phyloP scores from a whole-genome alignment of 345 rosid genomes.

The Ailanthus altissimus region DNA sequence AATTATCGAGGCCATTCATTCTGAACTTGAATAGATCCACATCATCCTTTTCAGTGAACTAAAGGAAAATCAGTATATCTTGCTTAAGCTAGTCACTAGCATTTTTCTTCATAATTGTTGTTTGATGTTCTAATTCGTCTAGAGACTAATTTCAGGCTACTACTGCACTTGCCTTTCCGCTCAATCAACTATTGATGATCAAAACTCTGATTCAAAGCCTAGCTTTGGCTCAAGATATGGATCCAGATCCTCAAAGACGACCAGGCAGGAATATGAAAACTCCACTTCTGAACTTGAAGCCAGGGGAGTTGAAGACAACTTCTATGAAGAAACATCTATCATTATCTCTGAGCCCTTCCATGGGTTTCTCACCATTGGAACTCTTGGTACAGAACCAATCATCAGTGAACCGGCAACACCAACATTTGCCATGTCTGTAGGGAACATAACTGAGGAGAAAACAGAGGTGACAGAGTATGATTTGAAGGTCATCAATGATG shows the following conservation, averaged over 20 bases:
- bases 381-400: slow-evolving; percentile 65
- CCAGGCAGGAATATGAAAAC: slow-evolving; percentile 43
- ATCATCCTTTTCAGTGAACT: slow-evolving; percentile 7
- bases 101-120: slow-evolving; percentile 10
- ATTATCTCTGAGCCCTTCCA: slow-evolving; percentile 56
- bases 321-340: slow-evolving; percentile 37
- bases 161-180: slow-evolving; percentile 54
- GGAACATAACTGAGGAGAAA: slow-evolving; percentile 41
- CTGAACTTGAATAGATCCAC: slow-evolving; percentile 12
- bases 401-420: slow-evolving; percentile 67
- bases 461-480: slow-evolving; percentile 62
- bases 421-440: slow-evolving; percentile 55
- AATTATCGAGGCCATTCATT: not conserved
- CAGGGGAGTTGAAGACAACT: slow-evolving; percentile 26
- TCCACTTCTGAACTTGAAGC: slow-evolving; percentile 36
- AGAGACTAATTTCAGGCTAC: slow-evolving; percentile 52
- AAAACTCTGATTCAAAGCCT: slow-evolving; percentile 38
- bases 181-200: slow-evolving; percentile 48
- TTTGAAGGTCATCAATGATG: slow-evolving; percentile 57
- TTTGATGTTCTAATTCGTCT: slow-evolving; percentile 24
- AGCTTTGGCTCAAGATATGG: slow-evolving; percentile 45
- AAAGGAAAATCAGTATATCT: not conserved
- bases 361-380: slow-evolving; percentile 91
- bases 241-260: slow-evolving; percentile 32
- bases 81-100: not conserved